A percentile compares a stretch with the other conserved stretches of the same genome.
These are phyloP conservation scores for Hymenoscyphus repandus DNA, from an alignment of 2,329 filamentous ascomycete genomes.

Conservation along the genomic window DNA sequence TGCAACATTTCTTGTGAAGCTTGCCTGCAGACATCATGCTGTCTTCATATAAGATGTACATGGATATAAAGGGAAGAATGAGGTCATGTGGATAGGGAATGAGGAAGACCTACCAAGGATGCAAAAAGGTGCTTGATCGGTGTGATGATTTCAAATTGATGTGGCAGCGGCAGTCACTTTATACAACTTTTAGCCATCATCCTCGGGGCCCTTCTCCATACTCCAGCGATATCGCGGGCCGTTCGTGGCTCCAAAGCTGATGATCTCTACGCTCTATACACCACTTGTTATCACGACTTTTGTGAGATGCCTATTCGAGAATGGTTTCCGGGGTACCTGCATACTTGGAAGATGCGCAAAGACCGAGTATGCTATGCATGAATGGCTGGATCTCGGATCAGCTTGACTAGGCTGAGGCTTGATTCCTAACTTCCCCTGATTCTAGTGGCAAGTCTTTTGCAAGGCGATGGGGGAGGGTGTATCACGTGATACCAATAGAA, in stretches of 20 bases:
- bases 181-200: background rate
- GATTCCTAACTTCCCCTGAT: background rate
- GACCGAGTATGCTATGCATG: background rate
- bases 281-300: background rate
- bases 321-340: background rate
- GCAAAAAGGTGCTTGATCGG: background rate
- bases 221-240: background rate
- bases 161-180: background rate
- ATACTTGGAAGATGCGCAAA: background rate
- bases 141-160: background rate
- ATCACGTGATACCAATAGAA: background rate
- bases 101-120: background rate
- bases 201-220: background rate
- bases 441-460: background rate
- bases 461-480: background rate
- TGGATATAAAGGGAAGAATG: background rate
- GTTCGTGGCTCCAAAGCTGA: background rate
- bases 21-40: background rate
- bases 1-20: background rate
- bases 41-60: background rate
- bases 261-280: background rate
- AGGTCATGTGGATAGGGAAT: background rate
- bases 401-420: background rate
- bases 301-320: slow-evolving; percentile 2
- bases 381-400: background rate